Evolutionary conservation across 345 rosid species (phyloP).

Genomic region (Boechera retrofracta): DNA sequence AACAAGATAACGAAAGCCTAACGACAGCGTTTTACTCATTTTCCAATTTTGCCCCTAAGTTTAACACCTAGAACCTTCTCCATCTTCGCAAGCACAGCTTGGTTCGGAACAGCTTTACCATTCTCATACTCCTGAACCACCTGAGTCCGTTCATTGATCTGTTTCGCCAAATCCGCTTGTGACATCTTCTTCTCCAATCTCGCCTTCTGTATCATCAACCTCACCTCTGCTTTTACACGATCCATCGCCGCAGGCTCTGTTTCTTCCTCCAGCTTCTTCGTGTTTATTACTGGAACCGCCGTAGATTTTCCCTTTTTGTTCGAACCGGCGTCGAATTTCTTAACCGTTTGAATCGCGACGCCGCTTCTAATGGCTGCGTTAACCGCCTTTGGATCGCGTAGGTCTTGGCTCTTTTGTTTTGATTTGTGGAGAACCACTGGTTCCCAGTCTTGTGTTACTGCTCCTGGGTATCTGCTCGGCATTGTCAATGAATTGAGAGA

Average conservation of each 20-base stretch:
- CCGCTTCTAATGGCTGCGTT: slow-evolving; percentile 75
- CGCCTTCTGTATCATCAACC: slow-evolving; percentile 70
- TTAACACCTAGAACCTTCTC: slow-evolving; percentile 80
- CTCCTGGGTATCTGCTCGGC: slow-evolving; percentile 74
- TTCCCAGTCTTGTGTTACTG: slow-evolving; percentile 80
- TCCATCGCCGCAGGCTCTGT: slow-evolving; percentile 69
- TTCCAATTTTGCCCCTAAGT: slow-evolving; percentile 65
- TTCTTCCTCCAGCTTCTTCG: slow-evolving; percentile 69
- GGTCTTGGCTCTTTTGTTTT: slow-evolving; percentile 58
- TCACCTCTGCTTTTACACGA: slow-evolving; percentile 63
- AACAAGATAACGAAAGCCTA: neutral
- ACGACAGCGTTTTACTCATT: slow-evolving; percentile 33
- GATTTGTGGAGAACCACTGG: slow-evolving; percentile 76
- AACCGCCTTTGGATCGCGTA: slow-evolving; percentile 73
- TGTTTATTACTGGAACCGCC: slow-evolving; percentile 51
- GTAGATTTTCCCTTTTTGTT: slow-evolving; percentile 60
- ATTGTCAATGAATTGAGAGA: slow-evolving; percentile 34
- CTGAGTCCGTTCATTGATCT: slow-evolving; percentile 72
- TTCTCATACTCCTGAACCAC: slow-evolving; percentile 91
- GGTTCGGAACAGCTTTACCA: slow-evolving; percentile 84
- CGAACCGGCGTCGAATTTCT: slow-evolving; percentile 70
- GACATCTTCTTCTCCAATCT: slow-evolving; percentile 83
- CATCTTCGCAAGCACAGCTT: slow-evolving; percentile 76
- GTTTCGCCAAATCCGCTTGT: slow-evolving; percentile 76
- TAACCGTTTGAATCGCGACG: slow-evolving; percentile 60